phyloP scores from a whole-genome alignment of 352 stramenopile species.

The Phytophthora vignae region DNA sequence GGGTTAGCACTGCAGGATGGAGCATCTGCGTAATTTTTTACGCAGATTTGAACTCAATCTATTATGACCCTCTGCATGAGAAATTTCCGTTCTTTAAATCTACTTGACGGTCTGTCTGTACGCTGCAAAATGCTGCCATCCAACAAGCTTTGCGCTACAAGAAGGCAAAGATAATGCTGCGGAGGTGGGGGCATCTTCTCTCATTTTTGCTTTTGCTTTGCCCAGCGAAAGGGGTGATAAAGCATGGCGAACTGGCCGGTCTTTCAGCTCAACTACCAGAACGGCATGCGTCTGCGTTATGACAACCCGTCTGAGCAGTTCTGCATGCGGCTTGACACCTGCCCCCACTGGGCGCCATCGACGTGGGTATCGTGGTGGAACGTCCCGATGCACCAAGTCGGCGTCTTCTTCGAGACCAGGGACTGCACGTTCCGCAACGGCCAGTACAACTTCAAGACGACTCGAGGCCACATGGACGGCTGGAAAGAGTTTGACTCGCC shows the following conservation, averaged over 20 bases:
- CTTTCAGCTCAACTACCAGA: background rate
- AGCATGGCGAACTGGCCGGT: background rate
- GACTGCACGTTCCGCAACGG: slow-evolving; percentile 2
- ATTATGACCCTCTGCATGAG: background rate
- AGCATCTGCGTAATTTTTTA: no score
- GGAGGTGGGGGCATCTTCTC: background rate
- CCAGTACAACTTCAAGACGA: slow-evolving; percentile 4
- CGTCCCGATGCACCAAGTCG: background rate
- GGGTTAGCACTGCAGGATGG: no score
- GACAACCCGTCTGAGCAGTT: background rate
- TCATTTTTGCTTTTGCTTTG: background rate
- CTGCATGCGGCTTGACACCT: background rate
- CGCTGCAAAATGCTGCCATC: background rate
- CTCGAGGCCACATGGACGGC: background rate
- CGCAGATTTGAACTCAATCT: background rate
- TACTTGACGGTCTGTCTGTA: background rate
- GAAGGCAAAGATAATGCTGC: background rate
- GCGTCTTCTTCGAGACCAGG: slow-evolving; percentile 5
- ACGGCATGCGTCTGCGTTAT: background rate
- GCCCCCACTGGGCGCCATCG: background rate
- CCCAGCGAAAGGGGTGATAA: background rate
- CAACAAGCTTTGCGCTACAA: background rate
- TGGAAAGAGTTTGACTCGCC: background rate
- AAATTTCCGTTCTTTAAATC: background rate
- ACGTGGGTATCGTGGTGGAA: slow-evolving; percentile 13